phyloP scores from a whole-genome alignment of 192 early-diverging fungal species.

The Chytriomyces confervae region DNA sequence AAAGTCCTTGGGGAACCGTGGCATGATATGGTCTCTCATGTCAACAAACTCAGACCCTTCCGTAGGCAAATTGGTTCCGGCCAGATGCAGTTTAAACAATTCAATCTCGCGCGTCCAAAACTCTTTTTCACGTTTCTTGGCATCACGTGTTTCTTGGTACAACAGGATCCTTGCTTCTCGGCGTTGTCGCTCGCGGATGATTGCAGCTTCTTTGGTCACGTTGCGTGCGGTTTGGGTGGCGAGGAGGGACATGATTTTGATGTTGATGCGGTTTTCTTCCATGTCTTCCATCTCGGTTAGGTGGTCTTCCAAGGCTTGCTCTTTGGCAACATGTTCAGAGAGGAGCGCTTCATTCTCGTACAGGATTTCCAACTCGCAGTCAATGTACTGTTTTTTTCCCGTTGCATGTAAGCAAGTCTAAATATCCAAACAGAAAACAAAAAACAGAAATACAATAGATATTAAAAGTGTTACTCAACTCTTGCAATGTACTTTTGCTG shows the following conservation, averaged over 20 bases:
- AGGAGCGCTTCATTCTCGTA: constrained; percentile 30
- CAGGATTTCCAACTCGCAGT: constrained; percentile 25
- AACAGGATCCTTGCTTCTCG: background rate
- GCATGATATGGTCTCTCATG: background rate
- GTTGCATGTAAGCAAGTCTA: background rate
- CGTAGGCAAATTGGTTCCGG: background rate
- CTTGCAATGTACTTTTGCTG: constrained; percentile 22
- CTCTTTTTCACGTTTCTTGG: constrained; percentile 8
- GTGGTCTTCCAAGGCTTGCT: constrained; percentile 20
- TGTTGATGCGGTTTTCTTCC: constrained; percentile 18
- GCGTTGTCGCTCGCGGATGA: background rate
- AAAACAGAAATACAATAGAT: background rate
- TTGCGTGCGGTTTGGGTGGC: background rate
- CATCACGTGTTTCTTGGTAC: background rate
- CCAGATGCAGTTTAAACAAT: constrained; percentile 9
- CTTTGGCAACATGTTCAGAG: constrained; percentile 6
- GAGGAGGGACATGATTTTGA: background rate
- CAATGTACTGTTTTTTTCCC: constrained; percentile 12
- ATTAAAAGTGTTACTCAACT: background rate
- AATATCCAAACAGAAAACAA: background rate
- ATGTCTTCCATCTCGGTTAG: background rate
- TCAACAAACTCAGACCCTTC: background rate
- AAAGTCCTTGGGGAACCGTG: constrained; percentile 1
- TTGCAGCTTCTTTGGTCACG: background rate
- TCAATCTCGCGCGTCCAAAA: constrained; percentile 24